Conservation (phyloP, 1,284 basidiomycete species). For the Apiotrichum veenhuisii region DNA sequence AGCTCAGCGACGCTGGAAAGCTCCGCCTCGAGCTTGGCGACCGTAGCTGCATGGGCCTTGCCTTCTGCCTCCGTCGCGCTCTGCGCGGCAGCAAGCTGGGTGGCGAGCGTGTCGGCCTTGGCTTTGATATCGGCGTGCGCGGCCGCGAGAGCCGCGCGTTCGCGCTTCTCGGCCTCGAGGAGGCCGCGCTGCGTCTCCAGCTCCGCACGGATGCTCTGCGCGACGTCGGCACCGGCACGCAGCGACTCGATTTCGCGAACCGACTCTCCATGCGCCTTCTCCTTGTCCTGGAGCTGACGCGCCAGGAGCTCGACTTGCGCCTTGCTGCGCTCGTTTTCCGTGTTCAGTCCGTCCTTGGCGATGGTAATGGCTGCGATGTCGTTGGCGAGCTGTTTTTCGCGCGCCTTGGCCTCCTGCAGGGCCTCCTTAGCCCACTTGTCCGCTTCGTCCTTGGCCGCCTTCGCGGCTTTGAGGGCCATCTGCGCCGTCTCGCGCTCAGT, state of each 20-base stretch:
- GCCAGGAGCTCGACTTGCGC: constrained; percentile 1
- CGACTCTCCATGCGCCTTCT: background rate
- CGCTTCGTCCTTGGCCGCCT: background rate
- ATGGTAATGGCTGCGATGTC: background rate
- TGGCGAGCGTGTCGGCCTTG: constrained; percentile 6
- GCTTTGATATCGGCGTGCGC: background rate
- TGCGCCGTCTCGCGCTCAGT: background rate
- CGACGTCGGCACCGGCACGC: constrained; percentile 19
- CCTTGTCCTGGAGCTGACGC: constrained; percentile 4
- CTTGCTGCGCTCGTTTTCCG: constrained; percentile 2
- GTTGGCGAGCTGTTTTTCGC: constrained; percentile 8
- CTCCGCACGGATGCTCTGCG: constrained; percentile 14
- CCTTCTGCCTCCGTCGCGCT: constrained; percentile 2
- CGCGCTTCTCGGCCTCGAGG: constrained; percentile 7
- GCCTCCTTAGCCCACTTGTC: constrained; percentile 1
- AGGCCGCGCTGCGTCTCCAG: constrained; percentile 7
- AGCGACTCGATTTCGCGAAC: constrained; percentile 18
- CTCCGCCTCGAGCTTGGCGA: constrained; percentile 3
- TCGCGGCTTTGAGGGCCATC: background rate
- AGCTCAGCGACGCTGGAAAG: constrained; percentile 11
- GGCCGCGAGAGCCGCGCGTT: constrained; percentile 7
- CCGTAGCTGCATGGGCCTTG: background rate
- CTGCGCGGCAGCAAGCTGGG: constrained; percentile 10
- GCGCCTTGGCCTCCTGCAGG: background rate
- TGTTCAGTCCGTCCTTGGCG: background rate